Evolutionary conservation across 2,329 filamentous ascomycete species (phyloP), one percentile per base, ranked within the genome.

Genomic region (Aspergillus sergii): DNA sequence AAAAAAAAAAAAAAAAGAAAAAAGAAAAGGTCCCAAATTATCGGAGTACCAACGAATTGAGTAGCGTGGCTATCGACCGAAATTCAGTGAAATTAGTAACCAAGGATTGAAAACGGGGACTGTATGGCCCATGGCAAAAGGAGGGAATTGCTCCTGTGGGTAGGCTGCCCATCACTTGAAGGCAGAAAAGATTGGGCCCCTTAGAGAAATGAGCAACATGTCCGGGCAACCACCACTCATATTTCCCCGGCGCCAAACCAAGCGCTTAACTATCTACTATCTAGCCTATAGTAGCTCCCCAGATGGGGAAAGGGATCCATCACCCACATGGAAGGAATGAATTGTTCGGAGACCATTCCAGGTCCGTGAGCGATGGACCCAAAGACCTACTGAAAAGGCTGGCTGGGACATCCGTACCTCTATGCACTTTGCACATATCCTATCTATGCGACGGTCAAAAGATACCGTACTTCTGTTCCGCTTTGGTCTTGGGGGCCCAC

Each of bases 81-180:
- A n/a, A 53, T 53, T 14, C 48, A 12, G 28, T 53, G 48, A 19
- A 32, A 50, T 14, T 32, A 10, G 28, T 45, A 54, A 36, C 51
- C 30, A 54, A n/a, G 30, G 51, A 9, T 54, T n/a, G 30, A 11
- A 21, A 54, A 36, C 7, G 51, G 51, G 51, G 51, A 34, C 51
- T 30, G 34, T 34, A 36, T 32, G 28, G 51, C 30, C 51, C 32
- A 34, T 34, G 32, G 32, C 32, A 54, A 21, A 54, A 28, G 51
- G 30, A 54, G n/a, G 30, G 14, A 54, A 36, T 54, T 36, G 51
- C 57, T 36, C 46, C 57, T 46, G 57, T 58, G 57, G 57, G 56
- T 58, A 58, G 56, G 34, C 43, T 30, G 32, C 30, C 34, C 46
- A 34, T 59, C 57, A 53, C 48, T 19, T 53, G n/a, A 50, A 39